Evolutionary conservation across 1,139 yeast genomes (phyloP), one percentile per base, ranked within the genome.

Genomic region (Debaryomycetaceae sp.): DNA sequence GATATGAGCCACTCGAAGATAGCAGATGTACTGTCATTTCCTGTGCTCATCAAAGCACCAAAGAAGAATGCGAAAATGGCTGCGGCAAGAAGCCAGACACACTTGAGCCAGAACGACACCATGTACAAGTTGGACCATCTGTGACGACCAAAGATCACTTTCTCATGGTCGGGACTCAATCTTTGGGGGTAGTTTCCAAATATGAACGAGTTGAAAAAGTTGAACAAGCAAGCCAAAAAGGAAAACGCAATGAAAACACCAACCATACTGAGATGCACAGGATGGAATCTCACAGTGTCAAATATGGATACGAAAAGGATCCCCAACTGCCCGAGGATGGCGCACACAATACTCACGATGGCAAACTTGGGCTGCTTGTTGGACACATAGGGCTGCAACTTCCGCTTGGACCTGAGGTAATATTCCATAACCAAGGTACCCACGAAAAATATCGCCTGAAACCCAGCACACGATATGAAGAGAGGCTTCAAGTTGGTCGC

Each of bases 401-500:
- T 76, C 17, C 75, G 72, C 31, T 68, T 65, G 36, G 71, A 73
- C 34, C 91, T 69, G 41, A 86, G 67, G 49, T 71, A 72, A 43
- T 72, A 70, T 55, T 84, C 91, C 59, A 81, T 69, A n/a, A 72
- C 60, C 40, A 83, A 65, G 1, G 91, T 76, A n/a, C 88, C 76
- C 36, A 82, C 82, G 56, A 81, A 87, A 56, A 87, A 83, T 13
- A 87, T 70, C 17, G 90, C 96, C 66, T 88, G 96, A 61, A 83
- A 76, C 0, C 84, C 88, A 3, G 87, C 72, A 58, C 95, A 83
- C n/a, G 87, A 69, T 39, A 90, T 88, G 64, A 90, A 90, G 20
- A 89, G 66, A 1, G 96, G 95, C 59, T 88, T 87, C 43, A 88
- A 69, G 56, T 83, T 83, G 1, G 95, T 86, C 11, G 97, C 96